Evolutionary conservation across 108 stramenopile genomes (phyloP).

Genomic region (Craspedostauros australis): DNA sequence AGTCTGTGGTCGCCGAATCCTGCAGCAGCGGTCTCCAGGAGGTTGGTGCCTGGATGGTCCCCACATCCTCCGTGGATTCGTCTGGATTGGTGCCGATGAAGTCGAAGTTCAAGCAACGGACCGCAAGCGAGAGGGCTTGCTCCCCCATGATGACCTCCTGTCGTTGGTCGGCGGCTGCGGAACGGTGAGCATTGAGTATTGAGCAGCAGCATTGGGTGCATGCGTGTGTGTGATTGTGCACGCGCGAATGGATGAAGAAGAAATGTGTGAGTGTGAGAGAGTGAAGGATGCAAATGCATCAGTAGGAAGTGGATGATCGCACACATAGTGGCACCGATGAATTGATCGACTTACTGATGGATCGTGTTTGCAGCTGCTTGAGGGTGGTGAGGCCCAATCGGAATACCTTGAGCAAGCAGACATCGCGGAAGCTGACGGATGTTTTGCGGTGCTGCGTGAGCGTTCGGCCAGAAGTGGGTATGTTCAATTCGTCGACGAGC

Average conservation of each 20-base stretch:
- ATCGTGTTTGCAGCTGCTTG: conserved; percentile 84
- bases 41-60: conserved; percentile 95
- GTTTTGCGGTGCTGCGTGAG: conserved; percentile 96
- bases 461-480: conserved; percentile 88
- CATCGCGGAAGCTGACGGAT: conserved; percentile 94
- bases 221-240: background rate
- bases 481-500: conserved; percentile 95
- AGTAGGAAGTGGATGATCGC: background rate
- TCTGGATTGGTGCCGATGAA: conserved; percentile 99
- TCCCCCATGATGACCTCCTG: conserved; percentile 82
- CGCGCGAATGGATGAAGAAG: background rate
- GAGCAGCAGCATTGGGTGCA: background rate
- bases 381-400: conserved; percentile 87
- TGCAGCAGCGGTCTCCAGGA: conserved; percentile 87
- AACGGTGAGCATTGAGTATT: background rate
- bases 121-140: conserved; percentile 78
- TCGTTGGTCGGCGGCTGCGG: conserved; percentile 47
- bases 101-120: conserved; percentile 92
- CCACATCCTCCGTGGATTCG: conserved; percentile 96
- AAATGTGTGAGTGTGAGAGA: conserved; percentile 1
- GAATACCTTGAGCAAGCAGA: conserved; percentile 89
- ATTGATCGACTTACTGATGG: conserved; percentile 58
- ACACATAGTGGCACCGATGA: background rate
- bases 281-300: background rate
- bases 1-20: conserved; percentile 81